These are phyloP conservation scores for Ormosia emarginata DNA, from an alignment of 306 rosid genomes.

Conservation along the genomic window DNA sequence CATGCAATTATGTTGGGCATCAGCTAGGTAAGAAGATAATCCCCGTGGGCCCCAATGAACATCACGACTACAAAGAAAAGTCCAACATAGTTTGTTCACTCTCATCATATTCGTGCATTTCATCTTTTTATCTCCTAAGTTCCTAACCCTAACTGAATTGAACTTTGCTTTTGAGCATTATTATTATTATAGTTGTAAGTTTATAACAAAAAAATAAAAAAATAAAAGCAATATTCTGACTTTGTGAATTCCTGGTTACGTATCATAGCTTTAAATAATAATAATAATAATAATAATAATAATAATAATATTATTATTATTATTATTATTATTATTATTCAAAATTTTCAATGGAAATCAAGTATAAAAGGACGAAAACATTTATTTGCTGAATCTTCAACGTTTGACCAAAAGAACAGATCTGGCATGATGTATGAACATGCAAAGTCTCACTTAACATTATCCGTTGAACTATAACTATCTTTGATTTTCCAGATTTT, in stretches of 20 bases:
- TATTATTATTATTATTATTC: background rate
- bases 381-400: background rate
- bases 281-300: too few relatives aligned
- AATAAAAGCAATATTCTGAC: background rate
- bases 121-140: background rate
- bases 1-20: background rate
- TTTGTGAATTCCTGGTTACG: background rate
- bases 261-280: background rate
- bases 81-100: conserved; percentile 4
- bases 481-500: background rate
- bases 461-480: background rate
- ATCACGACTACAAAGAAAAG: background rate
- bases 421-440: background rate
- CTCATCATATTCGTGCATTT: conserved; percentile 4
- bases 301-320: too few relatives aligned
- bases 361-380: background rate
- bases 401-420: background rate
- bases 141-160: background rate
- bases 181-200: too few relatives aligned
- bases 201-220: too few relatives aligned
- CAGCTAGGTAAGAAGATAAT: background rate
- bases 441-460: background rate
- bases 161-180: background rate
- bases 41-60: background rate
- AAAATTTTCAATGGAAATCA: background rate